Evolutionary conservation across 371 early-diverging fungal species (phyloP), one percentile per base, ranked within the genome.

Genomic region (Astathelohania contejeani): DNA sequence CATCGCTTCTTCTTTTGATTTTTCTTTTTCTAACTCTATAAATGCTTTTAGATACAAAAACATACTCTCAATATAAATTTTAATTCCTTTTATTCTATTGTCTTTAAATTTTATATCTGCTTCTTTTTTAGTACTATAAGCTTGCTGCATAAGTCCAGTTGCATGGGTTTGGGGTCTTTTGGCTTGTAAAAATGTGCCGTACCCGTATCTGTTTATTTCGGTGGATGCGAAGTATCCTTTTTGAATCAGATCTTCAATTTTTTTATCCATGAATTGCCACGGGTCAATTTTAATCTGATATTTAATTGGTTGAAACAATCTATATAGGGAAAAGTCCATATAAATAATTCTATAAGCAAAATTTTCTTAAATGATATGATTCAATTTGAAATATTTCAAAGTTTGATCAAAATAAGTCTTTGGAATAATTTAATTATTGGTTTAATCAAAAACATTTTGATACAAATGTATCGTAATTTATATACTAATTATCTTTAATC

Each of bases 31-130:
- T 14, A 12, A 22, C 4, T 20, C 28, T 18, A 23, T 50, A 40
- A 46, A 51, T 46, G 47, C 59, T 46, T 51, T 50, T 44, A 51
- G 43, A 32, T 51, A 52, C 10, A 28, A 22, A 23, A 58, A 25
- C 10, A 58, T 51, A 16, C 25, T n/a, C 14, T 58, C 38, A 23
- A 58, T 51, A 9, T 50, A 37, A n/a, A 32, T 18, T 22, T 51
- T 49, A n/a, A 38, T 38, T 3, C 43, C 51, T 19, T 52, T 18
- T 1, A 4, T 1, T 24, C 14, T 47, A 23, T 43, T 38, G 9
- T 32, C 22, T 16, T 42, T 37, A 14, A 51, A 27, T 10, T 24
- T 9, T 3, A 39, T 27, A 45, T 46, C 52, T 7, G 19, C 51
- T 27, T 39, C 47, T 35, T 38, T 20, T 28, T 45, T 58, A n/a